phyloP scores from a whole-genome alignment of 1,284 basidiomycete genomes.

The Malassezia nana region DNA sequence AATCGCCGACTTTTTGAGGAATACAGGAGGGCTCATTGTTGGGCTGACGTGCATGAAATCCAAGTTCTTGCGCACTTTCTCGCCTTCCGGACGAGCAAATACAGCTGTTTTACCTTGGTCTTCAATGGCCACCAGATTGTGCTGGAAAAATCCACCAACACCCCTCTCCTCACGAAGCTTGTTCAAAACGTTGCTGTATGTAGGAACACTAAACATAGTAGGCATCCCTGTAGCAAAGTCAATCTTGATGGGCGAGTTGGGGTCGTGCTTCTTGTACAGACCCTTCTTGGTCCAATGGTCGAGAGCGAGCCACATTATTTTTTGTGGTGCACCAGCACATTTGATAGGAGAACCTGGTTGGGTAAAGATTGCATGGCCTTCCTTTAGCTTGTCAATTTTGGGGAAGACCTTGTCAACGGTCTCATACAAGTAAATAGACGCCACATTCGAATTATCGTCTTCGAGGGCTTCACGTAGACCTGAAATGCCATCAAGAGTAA shows the following conservation, averaged over 20 bases:
- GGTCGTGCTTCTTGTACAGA: constrained; percentile 33
- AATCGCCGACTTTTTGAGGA: constrained; percentile 58
- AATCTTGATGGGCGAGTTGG: constrained; percentile 54
- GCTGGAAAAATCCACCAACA: constrained; percentile 67
- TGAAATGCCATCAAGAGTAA: constrained; percentile 62
- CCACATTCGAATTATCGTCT: constrained; percentile 69
- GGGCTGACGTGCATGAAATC: constrained; percentile 79
- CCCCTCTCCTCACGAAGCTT: constrained; percentile 67
- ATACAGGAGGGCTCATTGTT: constrained; percentile 76
- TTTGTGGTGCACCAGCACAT: constrained; percentile 68
- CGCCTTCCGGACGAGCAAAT: constrained; percentile 52
- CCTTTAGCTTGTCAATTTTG: constrained; percentile 56
- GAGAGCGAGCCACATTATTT: constrained; percentile 46
- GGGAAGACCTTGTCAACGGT: constrained; percentile 34
- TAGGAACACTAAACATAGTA: constrained; percentile 73
- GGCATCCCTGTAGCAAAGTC: constrained; percentile 81
- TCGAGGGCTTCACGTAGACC: constrained; percentile 69
- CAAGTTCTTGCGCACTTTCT: constrained; percentile 60
- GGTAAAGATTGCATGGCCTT: constrained; percentile 82
- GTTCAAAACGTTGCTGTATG: constrained; percentile 80
- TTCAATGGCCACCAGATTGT: constrained; percentile 68
- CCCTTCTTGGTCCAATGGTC: constrained; percentile 37
- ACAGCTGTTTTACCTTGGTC: constrained; percentile 61
- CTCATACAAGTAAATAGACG: constrained; percentile 68
- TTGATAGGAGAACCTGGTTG: constrained; percentile 91